Base-by-base conservation (phyloP, 2,329 filamentous ascomycete species). In the Oidium heveae region DNA sequence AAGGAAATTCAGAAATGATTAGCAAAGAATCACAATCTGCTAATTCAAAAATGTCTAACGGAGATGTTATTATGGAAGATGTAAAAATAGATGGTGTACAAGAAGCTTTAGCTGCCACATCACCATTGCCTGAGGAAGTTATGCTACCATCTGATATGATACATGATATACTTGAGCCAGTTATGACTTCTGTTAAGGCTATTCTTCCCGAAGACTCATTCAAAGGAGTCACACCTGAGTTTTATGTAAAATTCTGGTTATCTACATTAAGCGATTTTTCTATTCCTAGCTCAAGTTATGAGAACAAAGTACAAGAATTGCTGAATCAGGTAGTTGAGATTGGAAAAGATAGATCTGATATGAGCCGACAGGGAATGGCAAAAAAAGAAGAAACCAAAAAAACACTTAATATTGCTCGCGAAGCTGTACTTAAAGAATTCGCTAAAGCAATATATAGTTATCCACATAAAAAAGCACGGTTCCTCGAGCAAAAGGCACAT, bases 171-270 rank as follows among this genome's bases (percentile, higher is more conserved):
- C 74, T 96, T 52, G 79, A 84, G 58, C 79, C 80, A 5, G 70
- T 95, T 18, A 81, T 88, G 56, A 75, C 82, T 9, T 74, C 79
- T 33, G 74, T 94, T 18, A 75, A 76, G 56, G 69, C 71, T 6
- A 70, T 75, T 0, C 65, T 86, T 12, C 76, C 83, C 0, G 67
- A 75, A 1, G 74, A 77, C 8, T 75, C 79, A 5, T 86, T 82
- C 73, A 71, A 76, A 12, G 77, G 76, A 52, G 75, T 95, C 53
- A 87, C 79, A 46, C 73, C 86, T 0, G 79, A 84, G 33, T 89
- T 95, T 65, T 95, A 86, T 63, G 78, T 84, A 46, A 84, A 84
- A 0, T 98, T 98, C 68, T 98, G 91, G 91, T 82, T 88, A 53
- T 72, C 95, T 13, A 81, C 86, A 32, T 74, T 93, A 2, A 80